These are phyloP conservation scores for Trapa incisa DNA, from an alignment of 345 rosid species.

Conservation along the genomic window DNA sequence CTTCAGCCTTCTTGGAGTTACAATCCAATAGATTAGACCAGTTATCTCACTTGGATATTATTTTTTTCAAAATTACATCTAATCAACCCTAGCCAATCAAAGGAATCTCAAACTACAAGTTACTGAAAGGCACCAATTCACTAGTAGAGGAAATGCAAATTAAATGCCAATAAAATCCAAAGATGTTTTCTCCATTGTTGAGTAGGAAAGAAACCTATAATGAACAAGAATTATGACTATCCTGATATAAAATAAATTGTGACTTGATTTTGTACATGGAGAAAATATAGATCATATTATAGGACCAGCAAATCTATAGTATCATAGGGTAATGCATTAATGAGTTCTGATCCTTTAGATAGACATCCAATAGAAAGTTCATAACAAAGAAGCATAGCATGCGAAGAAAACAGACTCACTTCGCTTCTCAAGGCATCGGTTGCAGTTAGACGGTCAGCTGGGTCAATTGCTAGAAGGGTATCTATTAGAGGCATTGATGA, in stretches of 20 bases:
- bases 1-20: neutral
- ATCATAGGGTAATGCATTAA: neutral
- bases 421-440: conserved; percentile 56
- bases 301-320: neutral
- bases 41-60: neutral
- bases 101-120: neutral
- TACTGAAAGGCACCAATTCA: neutral
- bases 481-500: conserved; percentile 56
- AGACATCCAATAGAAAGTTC: neutral
- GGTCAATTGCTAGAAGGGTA: conserved; percentile 65
- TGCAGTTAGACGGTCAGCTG: conserved; percentile 53
- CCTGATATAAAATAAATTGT: neutral
- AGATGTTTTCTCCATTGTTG: neutral
- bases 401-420: conserved; percentile 25
- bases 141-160: neutral
- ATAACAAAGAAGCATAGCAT: neutral
- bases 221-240: neutral
- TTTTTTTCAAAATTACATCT: neutral
- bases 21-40: neutral
- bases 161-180: neutral
- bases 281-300: neutral
- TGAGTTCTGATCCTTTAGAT: neutral
- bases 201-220: neutral
- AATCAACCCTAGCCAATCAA: neutral
- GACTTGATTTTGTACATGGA: neutral